Conservation (phyloP, 306 rosid species). For the Sesbania bispinosa region DNA sequence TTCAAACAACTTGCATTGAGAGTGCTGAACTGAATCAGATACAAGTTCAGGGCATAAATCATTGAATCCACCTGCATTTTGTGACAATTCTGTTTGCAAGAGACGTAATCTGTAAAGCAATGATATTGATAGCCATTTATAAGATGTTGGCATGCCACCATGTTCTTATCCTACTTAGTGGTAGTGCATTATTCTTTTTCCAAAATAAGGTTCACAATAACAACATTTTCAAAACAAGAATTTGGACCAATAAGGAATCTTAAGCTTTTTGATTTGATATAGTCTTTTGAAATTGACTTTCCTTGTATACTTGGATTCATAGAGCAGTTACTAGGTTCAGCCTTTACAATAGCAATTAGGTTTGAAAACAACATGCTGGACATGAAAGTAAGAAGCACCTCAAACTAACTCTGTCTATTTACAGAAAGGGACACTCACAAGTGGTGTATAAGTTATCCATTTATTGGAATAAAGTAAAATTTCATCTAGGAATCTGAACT, state of each 20-base stretch:
- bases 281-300: constrained; percentile 13
- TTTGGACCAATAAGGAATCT: background rate
- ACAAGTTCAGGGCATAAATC: background rate
- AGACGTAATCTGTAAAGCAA: background rate
- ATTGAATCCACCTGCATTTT: constrained; percentile 2
- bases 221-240: constrained; percentile 22
- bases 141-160: constrained; percentile 4
- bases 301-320: background rate
- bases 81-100: background rate
- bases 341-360: constrained; percentile 17
- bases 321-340: background rate
- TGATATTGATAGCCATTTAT: constrained; percentile 17
- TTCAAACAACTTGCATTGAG: background rate
- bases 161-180: constrained; percentile 6
- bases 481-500: constrained; percentile 46
- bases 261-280: background rate
- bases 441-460: constrained; percentile 31
- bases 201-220: background rate
- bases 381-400: constrained; percentile 15
- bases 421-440: constrained; percentile 36
- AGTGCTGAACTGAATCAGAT: background rate
- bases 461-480: constrained; percentile 44
- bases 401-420: constrained; percentile 34
- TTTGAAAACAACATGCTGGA: background rate
- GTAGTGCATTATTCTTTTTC: background rate